Conservation (phyloP, 2,329 filamentous ascomycete species). For the Penicillium psychrosexuale region DNA sequence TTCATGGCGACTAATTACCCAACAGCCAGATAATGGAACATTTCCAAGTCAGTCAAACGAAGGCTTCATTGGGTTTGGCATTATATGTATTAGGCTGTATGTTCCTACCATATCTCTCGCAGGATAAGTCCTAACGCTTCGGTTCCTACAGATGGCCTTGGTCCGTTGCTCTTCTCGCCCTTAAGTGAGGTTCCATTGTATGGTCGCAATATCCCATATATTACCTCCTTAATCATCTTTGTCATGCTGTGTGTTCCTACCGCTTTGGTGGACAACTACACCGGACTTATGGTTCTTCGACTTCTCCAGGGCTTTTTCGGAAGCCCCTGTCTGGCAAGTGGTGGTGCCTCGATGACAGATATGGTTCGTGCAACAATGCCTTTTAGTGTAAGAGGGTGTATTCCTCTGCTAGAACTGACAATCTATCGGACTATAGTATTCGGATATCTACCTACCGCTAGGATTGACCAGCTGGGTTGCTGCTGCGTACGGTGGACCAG, state of each 20-base stretch:
- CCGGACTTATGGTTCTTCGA: conserved; percentile 60
- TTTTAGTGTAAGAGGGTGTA: not conserved
- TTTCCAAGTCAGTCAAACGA: not conserved
- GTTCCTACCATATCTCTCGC: not conserved
- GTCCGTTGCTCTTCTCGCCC: conserved; percentile 64
- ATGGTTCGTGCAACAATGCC: not conserved
- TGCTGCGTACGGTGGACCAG: conserved; percentile 41
- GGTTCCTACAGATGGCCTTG: conserved; percentile 27
- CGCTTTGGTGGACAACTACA: conserved; percentile 57
- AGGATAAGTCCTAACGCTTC: not conserved
- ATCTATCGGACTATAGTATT: not conserved
- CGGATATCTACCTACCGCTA: not conserved
- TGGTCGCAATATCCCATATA: conserved; percentile 64
- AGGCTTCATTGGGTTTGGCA: not conserved
- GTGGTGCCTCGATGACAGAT: not conserved
- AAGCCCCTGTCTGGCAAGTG: not conserved
- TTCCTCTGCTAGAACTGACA: not conserved
- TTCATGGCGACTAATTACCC: not conserved
- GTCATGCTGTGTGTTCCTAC: conserved; percentile 62
- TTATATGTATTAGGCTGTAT: not conserved
- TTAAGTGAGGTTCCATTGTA: conserved; percentile 63
- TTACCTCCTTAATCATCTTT: conserved; percentile 63
- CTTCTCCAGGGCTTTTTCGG: conserved; percentile 65
- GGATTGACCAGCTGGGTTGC: conserved; percentile 27
- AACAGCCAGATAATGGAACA: not conserved